Evolutionary conservation across 805 yeast species (phyloP).

Genomic region (Candida odintsovae): DNA sequence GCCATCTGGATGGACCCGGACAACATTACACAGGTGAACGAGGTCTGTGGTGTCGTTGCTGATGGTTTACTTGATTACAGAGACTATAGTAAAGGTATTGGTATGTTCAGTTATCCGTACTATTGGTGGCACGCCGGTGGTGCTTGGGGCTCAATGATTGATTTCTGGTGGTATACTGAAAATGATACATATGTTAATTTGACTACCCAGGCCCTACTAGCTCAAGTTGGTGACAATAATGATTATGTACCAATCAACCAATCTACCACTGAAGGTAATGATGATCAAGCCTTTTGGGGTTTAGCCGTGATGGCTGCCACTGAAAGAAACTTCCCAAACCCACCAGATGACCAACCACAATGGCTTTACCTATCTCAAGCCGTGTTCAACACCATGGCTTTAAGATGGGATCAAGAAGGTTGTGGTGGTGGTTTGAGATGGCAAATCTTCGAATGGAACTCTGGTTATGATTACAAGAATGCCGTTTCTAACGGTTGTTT

Average conservation of each 20-base stretch:
- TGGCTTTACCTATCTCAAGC: constrained; percentile 84
- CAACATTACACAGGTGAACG: constrained; percentile 25
- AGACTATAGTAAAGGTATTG: constrained; percentile 60
- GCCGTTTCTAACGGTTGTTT: constrained; percentile 82
- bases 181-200: constrained; percentile 55
- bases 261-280: constrained; percentile 82
- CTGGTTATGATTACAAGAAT: constrained; percentile 84
- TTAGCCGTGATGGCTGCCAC: constrained; percentile 79
- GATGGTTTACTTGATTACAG: constrained; percentile 65
- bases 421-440: constrained; percentile 83
- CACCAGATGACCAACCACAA: constrained; percentile 48
- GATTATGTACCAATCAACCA: constrained; percentile 80
- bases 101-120: constrained; percentile 68
- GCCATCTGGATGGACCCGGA: constrained; percentile 25
- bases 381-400: constrained; percentile 76
- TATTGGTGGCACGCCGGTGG: constrained; percentile 95
- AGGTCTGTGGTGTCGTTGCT: constrained; percentile 52
- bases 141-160: constrained; percentile 53
- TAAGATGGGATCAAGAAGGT: constrained; percentile 62
- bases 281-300: constrained; percentile 94
- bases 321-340: constrained; percentile 76
- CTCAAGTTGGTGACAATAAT: constrained; percentile 58
- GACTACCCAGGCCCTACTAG: constrained; percentile 51
- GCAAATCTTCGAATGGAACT: constrained; percentile 88
- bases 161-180: constrained; percentile 60